Base-by-base conservation (phyloP, 768 basidiomycete genomes). In the Mycena amicta region DNA sequence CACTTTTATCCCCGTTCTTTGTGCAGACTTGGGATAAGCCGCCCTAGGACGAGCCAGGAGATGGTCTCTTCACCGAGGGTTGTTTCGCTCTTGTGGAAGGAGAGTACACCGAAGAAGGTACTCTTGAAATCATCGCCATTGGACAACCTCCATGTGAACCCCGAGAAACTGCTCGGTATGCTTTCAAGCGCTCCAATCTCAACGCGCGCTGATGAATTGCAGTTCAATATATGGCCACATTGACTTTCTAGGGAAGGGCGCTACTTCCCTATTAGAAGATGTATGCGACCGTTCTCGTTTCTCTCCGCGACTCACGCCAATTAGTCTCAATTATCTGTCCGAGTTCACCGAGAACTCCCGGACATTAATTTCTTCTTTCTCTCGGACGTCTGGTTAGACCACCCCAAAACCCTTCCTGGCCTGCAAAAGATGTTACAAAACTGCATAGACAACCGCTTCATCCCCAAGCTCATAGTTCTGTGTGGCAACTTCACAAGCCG, bases 71-170 rank as follows among this genome's bases (percentile, higher is more conserved):
- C 68, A 97, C 95, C 0, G 97, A 98, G 72, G 97, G 97, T 0
- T 94, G 89, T 57, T 91, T 98, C 71, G 93, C 94, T 1, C 82
- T 99, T 16, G 87, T 98, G 0, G 97, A 98, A 75, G 97, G 97
- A 22, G 92, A 95, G 67, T 99, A 98, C 69, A 98, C 92, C 0
- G 89, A 95, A 59, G 94, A 98, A 28, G 91, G 89, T 50, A 90
- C 83, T 1, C 79, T 99, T 50, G 83, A 89, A 63, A 93, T 98
- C 5, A 85, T 94, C 61, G 97, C 95, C 20, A 91, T 99, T 60
- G 97, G 97, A 2, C 96, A 98, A 73, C 97, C 97, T 1, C 97
- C 97, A 12, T 96, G 95, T 67, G 97, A 99, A 74, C 83, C 89
- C 64, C 80, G 97, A 40, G 88, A 88, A 59, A 86, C 84, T 2